Percentiles rank a stretch among this genome's conserved stretches.
Conservation (phyloP, 192 early-diverging fungal species). For the Haplosporangium gracile region DNA sequence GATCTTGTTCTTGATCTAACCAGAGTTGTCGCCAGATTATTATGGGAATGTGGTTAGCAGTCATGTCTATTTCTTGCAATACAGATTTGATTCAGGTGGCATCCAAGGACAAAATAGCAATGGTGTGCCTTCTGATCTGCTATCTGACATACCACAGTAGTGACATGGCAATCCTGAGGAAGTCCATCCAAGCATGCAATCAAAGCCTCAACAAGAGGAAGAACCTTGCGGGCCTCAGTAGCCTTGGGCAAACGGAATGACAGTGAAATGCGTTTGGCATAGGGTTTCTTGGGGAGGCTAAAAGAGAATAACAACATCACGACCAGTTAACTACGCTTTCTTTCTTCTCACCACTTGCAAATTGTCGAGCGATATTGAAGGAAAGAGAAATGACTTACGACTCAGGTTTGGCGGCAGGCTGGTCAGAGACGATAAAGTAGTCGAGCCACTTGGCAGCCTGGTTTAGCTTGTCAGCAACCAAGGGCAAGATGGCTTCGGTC, state of each 20-base stretch:
- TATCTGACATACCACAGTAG: conserved; percentile 32
- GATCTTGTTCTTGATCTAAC: conserved; percentile 50
- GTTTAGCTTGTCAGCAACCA: conserved; percentile 34
- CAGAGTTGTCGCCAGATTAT: background rate
- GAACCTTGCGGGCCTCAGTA: conserved; percentile 28
- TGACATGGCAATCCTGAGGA: conserved; percentile 44
- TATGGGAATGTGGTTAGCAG: background rate
- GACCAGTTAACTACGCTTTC: background rate
- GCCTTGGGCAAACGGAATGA: conserved; percentile 50
- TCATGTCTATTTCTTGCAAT: background rate
- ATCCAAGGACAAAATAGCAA: background rate
- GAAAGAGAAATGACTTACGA: conserved; percentile 13
- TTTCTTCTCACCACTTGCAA: background rate
- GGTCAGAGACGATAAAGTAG: conserved; percentile 55
- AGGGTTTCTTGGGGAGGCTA: conserved; percentile 35
- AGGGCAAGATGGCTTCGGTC: conserved; percentile 47
- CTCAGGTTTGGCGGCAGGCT: conserved; percentile 39
- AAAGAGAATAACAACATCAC: background rate
- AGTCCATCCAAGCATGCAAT: conserved; percentile 52
- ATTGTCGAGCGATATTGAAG: no score
- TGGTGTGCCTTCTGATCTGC: background rate
- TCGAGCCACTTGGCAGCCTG: conserved; percentile 49
- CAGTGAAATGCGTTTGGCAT: conserved; percentile 49
- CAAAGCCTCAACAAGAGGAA: conserved; percentile 46
- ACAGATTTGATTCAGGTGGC: background rate